Base-by-base conservation (phyloP, 805 yeast genomes). In the Lachancea nothofagi region DNA sequence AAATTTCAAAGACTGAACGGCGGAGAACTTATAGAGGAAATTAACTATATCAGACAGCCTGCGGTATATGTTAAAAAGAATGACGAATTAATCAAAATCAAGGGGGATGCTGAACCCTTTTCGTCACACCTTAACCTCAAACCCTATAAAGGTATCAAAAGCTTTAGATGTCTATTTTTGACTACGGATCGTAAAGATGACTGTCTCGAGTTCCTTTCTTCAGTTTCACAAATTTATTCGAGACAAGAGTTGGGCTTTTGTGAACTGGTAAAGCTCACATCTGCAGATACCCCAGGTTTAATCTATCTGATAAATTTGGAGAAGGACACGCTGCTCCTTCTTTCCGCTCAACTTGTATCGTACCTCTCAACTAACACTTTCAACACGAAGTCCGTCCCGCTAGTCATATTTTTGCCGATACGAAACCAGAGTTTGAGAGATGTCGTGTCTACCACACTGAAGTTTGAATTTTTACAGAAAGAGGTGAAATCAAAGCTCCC, bases 121-220 rank as follows among this genome's bases (percentile, higher is more conserved):
- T 50, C 80, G 81, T 88, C 77, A 67, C 49, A 61, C 69, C 53
- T 83, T 49, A 73, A 75, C 42, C 67, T 83, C 36, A 70, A 71
- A 31, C 85, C 90, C 0, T 49, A 72, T 6, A 55, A 58, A 18
- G 71, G 70, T 1, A 57, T 63, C 1, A 80, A 81, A 45, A 64
- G 73, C 42, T 72, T 80, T 43, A 74, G 72, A 40, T 58, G 77
- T 6, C 45, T 82, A 7, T 50, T 80, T 43, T 51, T 83, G 1
- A 53, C 64, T 0, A 51, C 66, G 4, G 45, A 55, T 2, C 43
- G 42, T n/a, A 47, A 48, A 20, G 51, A 49, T 4, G 64, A 58
- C 35, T 58, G 64, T 38, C 36, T 40, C 10, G 40, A 50, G 2
- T 61, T 61, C 43, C 54, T 54, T 2, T 56, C 64, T 8, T 53